A percentile compares a stretch with the other conserved stretches of the same genome.
phyloP scores from a whole-genome alignment of 2,329 filamentous ascomycete species.

The Epichloe amarillans region DNA sequence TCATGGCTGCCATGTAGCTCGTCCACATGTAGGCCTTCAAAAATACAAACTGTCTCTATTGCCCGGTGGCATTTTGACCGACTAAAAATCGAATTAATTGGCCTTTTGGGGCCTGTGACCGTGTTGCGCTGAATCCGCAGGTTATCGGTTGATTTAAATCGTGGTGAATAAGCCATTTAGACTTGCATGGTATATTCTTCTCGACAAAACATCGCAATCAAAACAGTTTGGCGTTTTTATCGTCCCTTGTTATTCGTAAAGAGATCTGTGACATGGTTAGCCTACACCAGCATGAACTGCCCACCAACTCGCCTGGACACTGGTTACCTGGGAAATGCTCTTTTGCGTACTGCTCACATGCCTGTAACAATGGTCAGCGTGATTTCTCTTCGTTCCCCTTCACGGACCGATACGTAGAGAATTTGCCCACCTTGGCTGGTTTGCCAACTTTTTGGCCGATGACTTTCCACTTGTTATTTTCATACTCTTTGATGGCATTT shows the following conservation, averaged over 20 bases:
- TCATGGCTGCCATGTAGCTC: background rate
- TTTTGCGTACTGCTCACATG: slow-evolving; percentile 74
- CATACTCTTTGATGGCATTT: slow-evolving; percentile 95
- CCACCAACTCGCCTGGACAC: background rate
- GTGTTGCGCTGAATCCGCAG: background rate
- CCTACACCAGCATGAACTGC: background rate
- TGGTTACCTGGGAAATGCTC: slow-evolving; percentile 63
- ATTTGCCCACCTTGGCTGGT: slow-evolving; percentile 58
- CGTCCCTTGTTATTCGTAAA: slow-evolving; percentile 25
- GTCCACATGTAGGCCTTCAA: background rate
- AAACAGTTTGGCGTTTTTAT: slow-evolving; percentile 11
- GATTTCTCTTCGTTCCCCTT: background rate
- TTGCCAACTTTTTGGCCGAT: slow-evolving; percentile 96
- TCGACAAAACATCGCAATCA: background rate
- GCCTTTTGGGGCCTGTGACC: background rate
- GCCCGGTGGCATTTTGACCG: background rate
- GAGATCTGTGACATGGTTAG: slow-evolving; percentile 24
- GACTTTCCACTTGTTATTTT: slow-evolving; percentile 96
- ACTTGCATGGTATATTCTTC: background rate
- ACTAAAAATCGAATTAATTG: background rate
- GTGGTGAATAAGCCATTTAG: background rate
- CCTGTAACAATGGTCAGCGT: slow-evolving; percentile 15
- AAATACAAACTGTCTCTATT: background rate
- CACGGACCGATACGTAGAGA: background rate
- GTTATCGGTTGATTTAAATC: background rate